Base-by-base conservation (phyloP, 1,284 basidiomycete genomes). In the Fomes fomentarius region DNA sequence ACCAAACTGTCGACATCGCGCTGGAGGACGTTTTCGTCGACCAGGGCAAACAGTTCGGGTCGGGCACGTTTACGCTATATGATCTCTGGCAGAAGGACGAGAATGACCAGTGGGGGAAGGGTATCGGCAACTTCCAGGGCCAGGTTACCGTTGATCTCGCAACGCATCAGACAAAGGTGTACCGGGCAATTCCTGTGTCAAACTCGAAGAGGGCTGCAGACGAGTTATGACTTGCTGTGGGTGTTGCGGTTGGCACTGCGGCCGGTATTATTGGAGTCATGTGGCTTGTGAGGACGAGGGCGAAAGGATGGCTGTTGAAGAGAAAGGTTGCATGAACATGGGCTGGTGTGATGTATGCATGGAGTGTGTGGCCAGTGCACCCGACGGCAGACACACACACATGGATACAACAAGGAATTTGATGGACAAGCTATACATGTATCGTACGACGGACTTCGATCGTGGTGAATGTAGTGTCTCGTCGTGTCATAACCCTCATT, bases 31-130 rank as follows among this genome's bases (percentile, higher is more conserved):
- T 69, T 30, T 74, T 73, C 60, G 62, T 67, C 48, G 73, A 74
- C 52, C 60, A 71, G 63, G 68, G 70, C 40, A 39, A 57, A 14
- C 58, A 58, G 19, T 68, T 68, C 44, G 69, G 69, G 50, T 57
- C 65, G 12, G 61, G 63, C 15, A 56, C 69, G 2, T 74, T 66
- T 55, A 62, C 63, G 9, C 56, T 74, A 26, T 73, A 64, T 49
- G 74, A 75, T 58, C 66, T 75, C 12, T 75, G 74, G 74, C 67
- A 72, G 60, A 73, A 71, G 57, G 66, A 71, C 56, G 31, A 47
- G n/a, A 52, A 43, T 45, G 70, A 69, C 17, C 61, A 56, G 26
- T 74, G 73, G 73, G 73, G 73, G n/a, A 61, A 65, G 47, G 59
- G 54, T 42, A 44, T 71, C 21, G 73, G 71, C 24, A 62, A 62